Percentiles rank a stretch among this genome's conserved stretches.
phyloP scores from a whole-genome alignment of 805 yeast genomes.

The Pichia paraexigua region DNA sequence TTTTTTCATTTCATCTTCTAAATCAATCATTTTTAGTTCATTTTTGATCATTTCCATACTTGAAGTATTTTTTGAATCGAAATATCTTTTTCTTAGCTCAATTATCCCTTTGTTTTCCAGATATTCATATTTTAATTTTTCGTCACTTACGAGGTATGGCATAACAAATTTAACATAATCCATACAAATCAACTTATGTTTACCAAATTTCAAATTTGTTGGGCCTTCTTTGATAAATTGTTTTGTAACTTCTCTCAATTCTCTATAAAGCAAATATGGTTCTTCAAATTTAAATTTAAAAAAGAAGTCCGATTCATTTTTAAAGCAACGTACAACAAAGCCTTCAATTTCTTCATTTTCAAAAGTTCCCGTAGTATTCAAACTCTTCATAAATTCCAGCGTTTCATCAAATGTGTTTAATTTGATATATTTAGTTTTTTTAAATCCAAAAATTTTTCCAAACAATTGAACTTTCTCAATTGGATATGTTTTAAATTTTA shows the following conservation, averaged over 20 bases:
- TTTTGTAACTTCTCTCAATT: slow-evolving; percentile 82
- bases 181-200: slow-evolving; percentile 53
- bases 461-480: slow-evolving; percentile 52
- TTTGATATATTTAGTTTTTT: slow-evolving; percentile 40
- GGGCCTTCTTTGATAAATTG: slow-evolving; percentile 35
- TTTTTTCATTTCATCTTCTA: slow-evolving; percentile 22
- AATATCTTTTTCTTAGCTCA: slow-evolving; percentile 57
- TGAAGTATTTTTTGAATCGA: slow-evolving; percentile 42
- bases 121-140: slow-evolving; percentile 39
- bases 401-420: slow-evolving; percentile 35
- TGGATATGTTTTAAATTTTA: slow-evolving; percentile 55
- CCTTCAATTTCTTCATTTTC: slow-evolving; percentile 79
- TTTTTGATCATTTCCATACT: slow-evolving; percentile 52
- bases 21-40: slow-evolving; percentile 28
- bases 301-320: slow-evolving; percentile 45
- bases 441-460: slow-evolving; percentile 66
- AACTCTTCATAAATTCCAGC: slow-evolving; percentile 43
- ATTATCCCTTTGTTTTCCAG: slow-evolving; percentile 63
- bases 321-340: slow-evolving; percentile 72
- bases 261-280: slow-evolving; percentile 86
- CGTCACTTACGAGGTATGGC: slow-evolving; percentile 44
- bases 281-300: slow-evolving; percentile 94
- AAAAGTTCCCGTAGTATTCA: slow-evolving; percentile 62
- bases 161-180: slow-evolving; percentile 63
- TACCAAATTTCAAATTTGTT: slow-evolving; percentile 31